Evolutionary conservation across 2,329 filamentous ascomycete genomes (phyloP).

Genomic region (Neonectria sp.): DNA sequence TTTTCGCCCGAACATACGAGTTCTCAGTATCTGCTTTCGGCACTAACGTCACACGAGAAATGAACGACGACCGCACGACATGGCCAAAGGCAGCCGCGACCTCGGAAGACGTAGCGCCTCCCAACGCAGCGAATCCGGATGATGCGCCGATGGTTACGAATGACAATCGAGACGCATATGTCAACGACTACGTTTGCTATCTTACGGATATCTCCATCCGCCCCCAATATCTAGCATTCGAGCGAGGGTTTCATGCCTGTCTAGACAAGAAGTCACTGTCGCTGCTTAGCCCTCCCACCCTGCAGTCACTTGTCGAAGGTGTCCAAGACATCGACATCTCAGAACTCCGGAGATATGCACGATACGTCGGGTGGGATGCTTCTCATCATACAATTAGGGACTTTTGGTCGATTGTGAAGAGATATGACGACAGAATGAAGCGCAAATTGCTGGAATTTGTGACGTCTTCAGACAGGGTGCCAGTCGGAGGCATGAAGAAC

Average conservation of each 20-base stretch:
- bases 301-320: conserved; percentile 88
- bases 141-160: conserved; percentile 84
- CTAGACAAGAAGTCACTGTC: conserved; percentile 79
- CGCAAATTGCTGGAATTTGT: conserved; percentile 91
- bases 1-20: conserved; percentile 88
- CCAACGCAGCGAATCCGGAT: conserved; percentile 52
- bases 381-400: conserved; percentile 78
- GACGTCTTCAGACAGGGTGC: conserved; percentile 91
- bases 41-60: conserved; percentile 70
- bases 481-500: conserved; percentile 86
- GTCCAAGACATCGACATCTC: conserved; percentile 83
- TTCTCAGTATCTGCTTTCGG: conserved; percentile 78
- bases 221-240: conserved; percentile 86
- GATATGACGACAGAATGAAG: conserved; percentile 78
- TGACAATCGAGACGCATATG: conserved; percentile 82
- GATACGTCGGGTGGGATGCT: conserved; percentile 86
- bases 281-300: conserved; percentile 78
- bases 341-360: conserved; percentile 78
- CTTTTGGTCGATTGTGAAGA: conserved; percentile 87
- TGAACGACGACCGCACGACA: conserved; percentile 59
- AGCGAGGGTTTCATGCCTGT: conserved; percentile 83
- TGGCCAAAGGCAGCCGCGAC: conserved; percentile 69
- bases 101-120: conserved; percentile 40
- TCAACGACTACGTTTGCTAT: conserved; percentile 88
- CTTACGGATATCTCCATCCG: conserved; percentile 83